Percentiles rank a stretch among this genome's conserved stretches.
phyloP scores from a whole-genome alignment of 2,329 filamentous ascomycete genomes.

The Hymenoscyphus infarciens region DNA sequence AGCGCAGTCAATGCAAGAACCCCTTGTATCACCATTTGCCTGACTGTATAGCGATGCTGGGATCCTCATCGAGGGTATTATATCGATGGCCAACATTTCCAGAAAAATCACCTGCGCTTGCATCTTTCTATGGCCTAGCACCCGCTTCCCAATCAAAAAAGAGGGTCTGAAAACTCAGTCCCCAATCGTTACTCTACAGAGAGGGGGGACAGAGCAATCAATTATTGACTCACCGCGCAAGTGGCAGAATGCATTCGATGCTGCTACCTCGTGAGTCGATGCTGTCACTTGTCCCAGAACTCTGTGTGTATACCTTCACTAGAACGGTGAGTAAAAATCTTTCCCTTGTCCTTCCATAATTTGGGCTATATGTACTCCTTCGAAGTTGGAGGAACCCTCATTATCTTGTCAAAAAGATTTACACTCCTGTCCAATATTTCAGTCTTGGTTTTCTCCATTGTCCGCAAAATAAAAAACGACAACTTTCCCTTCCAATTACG shows the following conservation, averaged over 20 bases:
- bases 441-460: background rate
- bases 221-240: background rate
- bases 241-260: background rate
- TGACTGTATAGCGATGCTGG: background rate
- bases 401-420: background rate
- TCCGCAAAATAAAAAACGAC: background rate
- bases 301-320: background rate
- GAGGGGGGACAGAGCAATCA: background rate
- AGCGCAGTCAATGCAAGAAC: background rate
- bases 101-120: background rate
- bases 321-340: background rate
- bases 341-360: background rate
- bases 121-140: background rate
- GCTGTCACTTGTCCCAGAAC: background rate
- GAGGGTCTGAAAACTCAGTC: background rate
- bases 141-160: background rate
- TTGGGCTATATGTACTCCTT: slow-evolving; percentile 2
- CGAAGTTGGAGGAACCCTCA: background rate
- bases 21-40: background rate
- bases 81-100: background rate
- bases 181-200: background rate
- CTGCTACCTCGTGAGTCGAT: background rate
- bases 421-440: background rate
- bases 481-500: background rate
- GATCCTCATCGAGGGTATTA: background rate